Evolutionary conservation across 2,329 filamentous ascomycete genomes (phyloP).

Genomic region (Emericellopsis cladophorae): DNA sequence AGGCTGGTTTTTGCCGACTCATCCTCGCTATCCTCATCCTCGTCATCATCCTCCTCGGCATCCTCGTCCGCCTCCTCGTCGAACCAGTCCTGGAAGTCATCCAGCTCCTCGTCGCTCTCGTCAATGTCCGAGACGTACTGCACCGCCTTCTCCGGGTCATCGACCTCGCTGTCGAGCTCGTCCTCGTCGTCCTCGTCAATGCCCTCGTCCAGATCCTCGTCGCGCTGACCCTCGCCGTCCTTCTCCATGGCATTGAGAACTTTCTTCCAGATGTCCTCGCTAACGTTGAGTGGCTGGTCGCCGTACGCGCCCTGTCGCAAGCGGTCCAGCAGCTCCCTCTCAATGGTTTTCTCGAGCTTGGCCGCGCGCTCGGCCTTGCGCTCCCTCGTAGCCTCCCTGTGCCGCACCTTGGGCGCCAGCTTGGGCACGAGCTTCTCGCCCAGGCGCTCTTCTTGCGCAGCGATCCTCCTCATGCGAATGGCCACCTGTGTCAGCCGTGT

Average conservation of each 20-base stretch:
- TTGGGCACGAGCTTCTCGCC: constrained; percentile 83
- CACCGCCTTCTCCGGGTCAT: constrained; percentile 66
- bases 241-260: constrained; percentile 84
- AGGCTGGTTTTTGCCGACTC: constrained; percentile 42
- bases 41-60: constrained; percentile 43
- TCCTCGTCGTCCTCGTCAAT: constrained; percentile 65
- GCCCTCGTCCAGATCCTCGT: constrained; percentile 82
- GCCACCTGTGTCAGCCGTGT: constrained; percentile 87
- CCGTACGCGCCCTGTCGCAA: constrained; percentile 88
- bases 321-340: constrained; percentile 85
- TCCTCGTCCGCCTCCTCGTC: constrained; percentile 53
- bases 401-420: constrained; percentile 78
- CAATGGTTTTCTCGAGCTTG: constrained; percentile 91
- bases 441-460: constrained; percentile 77
- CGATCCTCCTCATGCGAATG: constrained; percentile 66
- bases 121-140: constrained; percentile 92
- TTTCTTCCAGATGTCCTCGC: constrained; percentile 94
- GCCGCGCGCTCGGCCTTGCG: constrained; percentile 70
- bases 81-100: constrained; percentile 85
- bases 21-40: constrained; percentile 42
- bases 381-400: constrained; percentile 63
- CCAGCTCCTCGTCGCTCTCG: constrained; percentile 67
- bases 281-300: constrained; percentile 87
- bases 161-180: constrained; percentile 56
- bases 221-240: constrained; percentile 68